A percentile compares a stretch with the other conserved stretches of the same genome.
phyloP scores from a whole-genome alignment of 1,284 basidiomycete genomes.

The Porodaedalea pini region DNA sequence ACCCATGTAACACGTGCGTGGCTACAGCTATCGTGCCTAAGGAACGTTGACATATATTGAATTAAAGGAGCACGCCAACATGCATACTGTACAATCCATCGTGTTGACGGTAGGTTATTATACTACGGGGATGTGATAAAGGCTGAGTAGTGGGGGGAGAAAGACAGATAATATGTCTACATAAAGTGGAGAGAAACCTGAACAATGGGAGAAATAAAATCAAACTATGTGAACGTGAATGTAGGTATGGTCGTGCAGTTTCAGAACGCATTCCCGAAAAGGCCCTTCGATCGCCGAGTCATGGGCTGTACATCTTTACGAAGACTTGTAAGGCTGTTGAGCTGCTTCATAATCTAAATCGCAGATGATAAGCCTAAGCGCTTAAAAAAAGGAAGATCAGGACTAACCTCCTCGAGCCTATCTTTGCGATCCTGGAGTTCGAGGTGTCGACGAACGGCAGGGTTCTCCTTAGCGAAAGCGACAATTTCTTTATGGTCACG shows the following conservation, averaged over 20 bases:
- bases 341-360: constrained; percentile 82
- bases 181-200: constrained; percentile 6
- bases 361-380: constrained; percentile 10
- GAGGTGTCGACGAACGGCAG: constrained; percentile 79
- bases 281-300: constrained; percentile 64
- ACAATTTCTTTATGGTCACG: constrained; percentile 83
- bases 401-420: constrained; percentile 86
- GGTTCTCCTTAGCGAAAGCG: constrained; percentile 94
- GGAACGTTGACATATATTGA: too few relatives aligned
- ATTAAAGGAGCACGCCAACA: background rate
- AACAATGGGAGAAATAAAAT: constrained; percentile 4
- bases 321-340: constrained; percentile 81
- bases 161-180: background rate
- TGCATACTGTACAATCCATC: constrained; percentile 8
- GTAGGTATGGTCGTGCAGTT: background rate
- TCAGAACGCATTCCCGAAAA: constrained; percentile 70
- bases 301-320: constrained; percentile 71
- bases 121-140: background rate
- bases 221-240: background rate
- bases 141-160: constrained; percentile 9
- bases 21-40: too few relatives aligned
- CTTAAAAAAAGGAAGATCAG: constrained; percentile 2
- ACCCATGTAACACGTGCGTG: too few relatives aligned
- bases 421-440: constrained; percentile 96
- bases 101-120: background rate